Evolutionary conservation across 225 moss, liverwort and hornwort genomes (phyloP), one percentile per base, ranked within the genome.

Genomic region (Thuidium tamariscinum): DNA sequence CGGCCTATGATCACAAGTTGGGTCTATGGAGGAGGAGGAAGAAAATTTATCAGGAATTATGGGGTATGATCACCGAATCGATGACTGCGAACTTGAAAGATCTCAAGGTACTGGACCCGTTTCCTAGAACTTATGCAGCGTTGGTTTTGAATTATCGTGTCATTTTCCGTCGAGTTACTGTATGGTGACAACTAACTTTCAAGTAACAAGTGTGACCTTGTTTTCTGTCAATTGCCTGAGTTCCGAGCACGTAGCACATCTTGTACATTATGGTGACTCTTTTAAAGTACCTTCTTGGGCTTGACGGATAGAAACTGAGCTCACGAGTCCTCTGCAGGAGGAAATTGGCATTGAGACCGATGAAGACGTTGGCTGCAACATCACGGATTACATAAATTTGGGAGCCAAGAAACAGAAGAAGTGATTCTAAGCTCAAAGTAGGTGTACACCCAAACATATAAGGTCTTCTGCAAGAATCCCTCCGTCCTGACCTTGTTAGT

Each of bases 271-370:
- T 63, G 51, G 65, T 77, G 41, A 65, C 41, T 64, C 59, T 69
- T 85, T 80, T 36, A 86, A 59, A 36, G 27, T 37, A 6, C 41
- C 17, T 49, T 67, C 57, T 73, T 76, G 62, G 57, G 57, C 42
- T 55, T 79, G 72, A 71, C 77, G 59, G 72, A 55, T 73, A 72
- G 79, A 82, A 82, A 72, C 81, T 87, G 44, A 90, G 52, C 74
- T 65, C 81, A 54, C 51, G 22, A 57, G 62, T 64, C 83, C 72
- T 55, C 46, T 85, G 89, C 95, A 99, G 97, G 99, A 99, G 89
- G 99, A 99, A 91, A 89, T 97, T 48, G 97, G 99, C 42, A 93
- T 97, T 37, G 99, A 97, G 89, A 93, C 90, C 21, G 99, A 99
- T 79, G 99, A 99, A 78, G 99, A 99, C 41, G 89, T 91, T 44